Percentiles rank a stretch among this genome's conserved stretches.
Evolutionary conservation across 441 rosid species (phyloP).

Genomic region (Populus hybrid): DNA sequence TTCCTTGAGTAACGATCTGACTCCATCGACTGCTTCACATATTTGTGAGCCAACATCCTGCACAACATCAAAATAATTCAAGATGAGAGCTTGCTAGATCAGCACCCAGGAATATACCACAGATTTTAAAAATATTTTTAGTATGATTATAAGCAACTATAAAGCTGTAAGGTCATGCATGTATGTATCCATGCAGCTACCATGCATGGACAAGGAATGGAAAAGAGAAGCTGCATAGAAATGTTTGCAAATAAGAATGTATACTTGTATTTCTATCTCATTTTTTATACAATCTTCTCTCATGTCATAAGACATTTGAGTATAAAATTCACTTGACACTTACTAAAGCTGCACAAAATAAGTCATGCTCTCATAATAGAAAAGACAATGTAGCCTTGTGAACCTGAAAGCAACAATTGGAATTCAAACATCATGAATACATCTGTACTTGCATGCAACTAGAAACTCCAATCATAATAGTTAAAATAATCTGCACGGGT

Average conservation of each 20-base stretch:
- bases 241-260: conserved; percentile 3
- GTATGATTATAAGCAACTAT: not conserved
- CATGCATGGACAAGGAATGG: not conserved
- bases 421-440: not conserved
- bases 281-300: not conserved
- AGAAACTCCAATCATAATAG: not conserved
- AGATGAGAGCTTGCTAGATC: not conserved
- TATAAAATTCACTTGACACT: not conserved
- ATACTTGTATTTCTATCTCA: not conserved
- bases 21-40: conserved; percentile 73
- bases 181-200: not conserved
- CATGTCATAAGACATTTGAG: not conserved
- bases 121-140: not conserved
- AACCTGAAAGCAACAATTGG: not conserved
- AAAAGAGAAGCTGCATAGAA: not conserved
- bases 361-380: not conserved
- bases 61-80: conserved; percentile 18
- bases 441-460: not conserved
- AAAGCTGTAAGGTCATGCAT: not conserved
- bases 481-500: not conserved
- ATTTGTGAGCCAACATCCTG: conserved; percentile 99
- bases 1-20: conserved; percentile 50
- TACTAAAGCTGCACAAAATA: not conserved
- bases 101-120: not conserved
- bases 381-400: not conserved